Evolutionary conservation across 495 filamentous ascomycete genomes (phyloP).

Genomic region (Pseudevernia furfuracea): DNA sequence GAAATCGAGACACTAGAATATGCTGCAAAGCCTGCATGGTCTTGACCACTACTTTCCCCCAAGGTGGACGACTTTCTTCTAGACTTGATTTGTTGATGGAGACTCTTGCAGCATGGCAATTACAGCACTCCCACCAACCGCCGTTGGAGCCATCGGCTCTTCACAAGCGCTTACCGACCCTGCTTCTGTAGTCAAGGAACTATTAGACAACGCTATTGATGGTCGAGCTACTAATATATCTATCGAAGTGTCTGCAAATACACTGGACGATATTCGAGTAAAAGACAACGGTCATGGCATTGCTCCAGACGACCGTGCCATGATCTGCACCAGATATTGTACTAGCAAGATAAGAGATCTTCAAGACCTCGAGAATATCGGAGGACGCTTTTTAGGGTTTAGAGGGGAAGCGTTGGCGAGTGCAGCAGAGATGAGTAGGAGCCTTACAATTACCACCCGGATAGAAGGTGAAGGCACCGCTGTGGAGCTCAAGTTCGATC

Average conservation of each 20-base stretch:
- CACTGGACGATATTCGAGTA: slow-evolving; percentile 76
- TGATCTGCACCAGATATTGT: slow-evolving; percentile 60
- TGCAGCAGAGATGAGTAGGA: slow-evolving; percentile 57
- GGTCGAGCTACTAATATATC: slow-evolving; percentile 65
- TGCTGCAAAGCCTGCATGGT: neutral
- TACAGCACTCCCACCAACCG: slow-evolving; percentile 54
- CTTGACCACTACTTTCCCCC: neutral
- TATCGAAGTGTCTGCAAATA: slow-evolving; percentile 66
- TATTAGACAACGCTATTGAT: slow-evolving; percentile 88
- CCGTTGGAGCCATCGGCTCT: slow-evolving; percentile 62
- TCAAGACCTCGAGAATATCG: slow-evolving; percentile 60
- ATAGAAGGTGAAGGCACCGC: slow-evolving; percentile 64
- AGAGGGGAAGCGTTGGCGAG: slow-evolving; percentile 82
- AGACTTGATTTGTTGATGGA: neutral
- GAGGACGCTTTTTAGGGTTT: slow-evolving; percentile 71
- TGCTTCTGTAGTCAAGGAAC: slow-evolving; percentile 74
- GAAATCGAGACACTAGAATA: neutral
- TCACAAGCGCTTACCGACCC: slow-evolving; percentile 65
- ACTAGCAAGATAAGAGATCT: slow-evolving; percentile 80
- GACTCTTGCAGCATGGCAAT: slow-evolving; percentile 46
- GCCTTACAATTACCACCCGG: slow-evolving; percentile 62
- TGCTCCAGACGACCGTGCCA: slow-evolving; percentile 55
- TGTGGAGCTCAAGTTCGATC: slow-evolving; percentile 41
- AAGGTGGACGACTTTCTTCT: neutral
- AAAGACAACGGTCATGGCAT: slow-evolving; percentile 89